Base-by-base conservation (phyloP, 1,139 yeast genomes). In the Candida glucosophila region DNA sequence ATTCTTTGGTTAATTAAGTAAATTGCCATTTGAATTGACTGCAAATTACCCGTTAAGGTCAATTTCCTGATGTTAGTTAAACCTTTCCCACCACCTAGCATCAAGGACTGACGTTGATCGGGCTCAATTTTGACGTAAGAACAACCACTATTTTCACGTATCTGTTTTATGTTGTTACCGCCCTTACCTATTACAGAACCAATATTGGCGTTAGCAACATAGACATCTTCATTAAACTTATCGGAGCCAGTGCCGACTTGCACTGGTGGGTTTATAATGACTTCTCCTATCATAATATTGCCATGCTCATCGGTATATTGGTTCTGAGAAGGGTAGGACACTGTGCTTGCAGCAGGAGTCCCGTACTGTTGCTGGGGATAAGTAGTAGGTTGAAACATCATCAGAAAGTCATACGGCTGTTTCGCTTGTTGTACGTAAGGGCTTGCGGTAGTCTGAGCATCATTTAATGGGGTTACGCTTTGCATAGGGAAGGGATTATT, bases 101-200 rank as follows among this genome's bases (percentile, higher is more conserved):
- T 53, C 32, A 63, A 53, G 4, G 67, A 55, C 39, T 62, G 68
- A 29, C 62, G 62, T 36, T 49, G 57, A 40, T 64, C 70, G 2
- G 70, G 69, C 36, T 71, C 78, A 28, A 85, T 77, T 39, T 75
- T 73, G 14, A 85, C 83, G 30, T 78, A 76, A 20, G 85, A 70
- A 25, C 72, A 65, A 2, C 93, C 90, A 22, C 90, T 75, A 25
- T 73, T 64, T 35, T 77, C 79, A 38, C 93, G 70, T 24, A 85
- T 77, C 35, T 80, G 85, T 43, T 77, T 81, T 32, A 85, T 79
- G 42, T 77, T 81, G 43, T 77, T 73, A 14, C 95, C 95, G 20
- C 85, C 85, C 52, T 77, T 81, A 5, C 95, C 95, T 37, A 85
- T 85, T 12, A 85, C 79, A 19, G 83, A 73, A 1, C 95, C 95